Evolutionary conservation across 495 filamentous ascomycete species (phyloP), one percentile per base, ranked within the genome.

Genomic region (Xylaria castorea): DNA sequence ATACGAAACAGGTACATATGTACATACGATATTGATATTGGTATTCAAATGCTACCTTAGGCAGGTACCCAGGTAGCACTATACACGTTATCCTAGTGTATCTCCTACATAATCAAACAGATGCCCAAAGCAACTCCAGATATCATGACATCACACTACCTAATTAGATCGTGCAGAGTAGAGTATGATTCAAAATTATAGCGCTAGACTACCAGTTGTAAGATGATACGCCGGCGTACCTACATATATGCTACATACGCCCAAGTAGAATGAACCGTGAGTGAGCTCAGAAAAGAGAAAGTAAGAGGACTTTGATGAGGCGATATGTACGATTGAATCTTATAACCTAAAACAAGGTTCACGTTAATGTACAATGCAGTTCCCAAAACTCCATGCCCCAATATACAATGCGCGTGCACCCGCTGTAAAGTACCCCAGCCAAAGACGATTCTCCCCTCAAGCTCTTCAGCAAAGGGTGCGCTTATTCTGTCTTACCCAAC

Each of bases 401-500:
- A 64, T 34, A 64, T 44, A 64, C 57, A 65, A 71, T 44, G 9
- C 16, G 40, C 14, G 20, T 11, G 46, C 50, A 5, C 36, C 25
- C 1, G 32, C 66, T 57, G 36, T 53, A 7, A 27, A 46, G 48
- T 70, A n/a, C 30, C 20, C 20, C 6, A 42, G 9, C 11, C 44
- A 16, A 30, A 12, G 60, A 7, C 5, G 1, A 48, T 18, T 9
- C 11, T 32, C 18, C 57, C n/a, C 3, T 25, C 57, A 25, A 6
- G 27, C 27, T 11, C 9, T 7, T 46, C 20, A 18, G 42, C 22
- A 27, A 7, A 63, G 27, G 2, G 32, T 27, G 34, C 3, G 11
- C 74, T 67, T 74, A 80, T 77, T 79, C 79, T 73, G 85, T 83
- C 73, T 80, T 85, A 66, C 85, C 83, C 38, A 85, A 69, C 71